These are phyloP conservation scores for Mycena latifolia DNA, from an alignment of 768 basidiomycete genomes.

Conservation along the genomic window DNA sequence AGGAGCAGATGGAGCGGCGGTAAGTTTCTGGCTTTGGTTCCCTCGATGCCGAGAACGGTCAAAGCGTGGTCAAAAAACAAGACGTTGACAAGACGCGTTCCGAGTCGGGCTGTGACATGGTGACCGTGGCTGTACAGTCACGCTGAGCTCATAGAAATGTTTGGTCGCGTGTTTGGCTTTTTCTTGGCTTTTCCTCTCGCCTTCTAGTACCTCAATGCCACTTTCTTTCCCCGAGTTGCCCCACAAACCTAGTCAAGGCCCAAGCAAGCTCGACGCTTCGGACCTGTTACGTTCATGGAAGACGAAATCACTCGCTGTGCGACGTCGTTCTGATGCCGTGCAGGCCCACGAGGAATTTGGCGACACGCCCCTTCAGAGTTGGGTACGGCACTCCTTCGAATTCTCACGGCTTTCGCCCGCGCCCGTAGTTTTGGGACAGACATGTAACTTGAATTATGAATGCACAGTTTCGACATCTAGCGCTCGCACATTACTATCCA, in stretches of 20 bases:
- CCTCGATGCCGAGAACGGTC: background rate
- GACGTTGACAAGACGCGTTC: no score
- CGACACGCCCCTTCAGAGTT: slow-evolving; percentile 33
- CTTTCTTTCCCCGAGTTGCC: background rate
- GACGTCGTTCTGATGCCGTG: slow-evolving; percentile 33
- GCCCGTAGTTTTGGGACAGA: slow-evolving; percentile 34
- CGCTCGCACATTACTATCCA: no score
- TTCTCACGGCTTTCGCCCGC: slow-evolving; percentile 19
- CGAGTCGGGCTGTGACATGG: background rate
- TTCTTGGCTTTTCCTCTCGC: no score
- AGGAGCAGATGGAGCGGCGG: slow-evolving; percentile 8
- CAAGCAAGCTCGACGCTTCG: slow-evolving; percentile 30
- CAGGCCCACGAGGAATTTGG: slow-evolving; percentile 28
- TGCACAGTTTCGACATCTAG: no score
- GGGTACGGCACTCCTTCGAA: slow-evolving; percentile 19
- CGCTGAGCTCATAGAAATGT: no score
- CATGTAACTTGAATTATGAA: no score
- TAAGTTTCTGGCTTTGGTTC: slow-evolving; percentile 18
- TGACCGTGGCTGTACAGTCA: no score
- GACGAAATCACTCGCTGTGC: slow-evolving; percentile 30
- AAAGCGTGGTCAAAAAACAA: no score
- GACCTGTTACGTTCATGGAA: slow-evolving; percentile 40
- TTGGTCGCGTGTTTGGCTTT: no score
- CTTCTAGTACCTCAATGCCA: background rate
- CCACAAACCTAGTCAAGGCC: slow-evolving; percentile 38